phyloP scores from a whole-genome alignment of 768 basidiomycete genomes.

The Russula sp. region DNA sequence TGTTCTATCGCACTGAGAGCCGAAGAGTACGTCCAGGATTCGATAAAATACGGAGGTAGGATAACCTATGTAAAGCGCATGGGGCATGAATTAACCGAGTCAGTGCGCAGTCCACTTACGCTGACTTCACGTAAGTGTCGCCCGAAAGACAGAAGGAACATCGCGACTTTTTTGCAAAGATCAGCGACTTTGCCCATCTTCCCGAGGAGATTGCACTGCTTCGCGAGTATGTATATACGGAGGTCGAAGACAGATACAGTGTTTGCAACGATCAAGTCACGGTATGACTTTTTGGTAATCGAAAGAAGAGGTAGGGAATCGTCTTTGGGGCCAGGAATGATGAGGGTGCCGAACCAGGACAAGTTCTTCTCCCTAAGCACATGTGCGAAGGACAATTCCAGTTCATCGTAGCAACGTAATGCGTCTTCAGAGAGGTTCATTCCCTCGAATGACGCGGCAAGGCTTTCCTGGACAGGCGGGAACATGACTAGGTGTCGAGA shows the following conservation, averaged over 20 bases:
- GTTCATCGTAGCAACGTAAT: slow-evolving; percentile 80
- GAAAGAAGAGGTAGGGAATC: slow-evolving; percentile 81
- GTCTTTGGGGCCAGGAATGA: slow-evolving; percentile 62
- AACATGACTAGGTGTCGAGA: not conserved
- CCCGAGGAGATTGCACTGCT: slow-evolving; percentile 75
- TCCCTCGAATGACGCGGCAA: slow-evolving; percentile 88
- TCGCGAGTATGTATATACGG: slow-evolving; percentile 80
- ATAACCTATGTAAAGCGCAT: slow-evolving; percentile 34
- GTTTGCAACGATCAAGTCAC: slow-evolving; percentile 84
- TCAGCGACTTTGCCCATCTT: slow-evolving; percentile 63
- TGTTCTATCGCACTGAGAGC: slow-evolving; percentile 77
- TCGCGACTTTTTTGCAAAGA: slow-evolving; percentile 60
- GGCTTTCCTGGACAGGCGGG: slow-evolving; percentile 64
- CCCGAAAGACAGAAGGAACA: slow-evolving; percentile 75
- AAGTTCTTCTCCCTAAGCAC: slow-evolving; percentile 73
- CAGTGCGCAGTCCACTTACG: slow-evolving; percentile 37
- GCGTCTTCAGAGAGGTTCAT: slow-evolving; percentile 89
- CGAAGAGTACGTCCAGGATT: slow-evolving; percentile 92
- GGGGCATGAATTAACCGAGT: not conserved
- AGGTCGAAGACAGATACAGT: slow-evolving; percentile 93
- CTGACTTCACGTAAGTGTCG: slow-evolving; percentile 67
- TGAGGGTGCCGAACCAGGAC: slow-evolving; percentile 88
- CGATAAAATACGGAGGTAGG: slow-evolving; percentile 68
- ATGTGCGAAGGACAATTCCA: slow-evolving; percentile 77
- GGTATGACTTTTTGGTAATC: slow-evolving; percentile 73